These are phyloP conservation scores for Yarrowia sp. DNA, from an alignment of 805 yeast genomes.

Conservation along the genomic window DNA sequence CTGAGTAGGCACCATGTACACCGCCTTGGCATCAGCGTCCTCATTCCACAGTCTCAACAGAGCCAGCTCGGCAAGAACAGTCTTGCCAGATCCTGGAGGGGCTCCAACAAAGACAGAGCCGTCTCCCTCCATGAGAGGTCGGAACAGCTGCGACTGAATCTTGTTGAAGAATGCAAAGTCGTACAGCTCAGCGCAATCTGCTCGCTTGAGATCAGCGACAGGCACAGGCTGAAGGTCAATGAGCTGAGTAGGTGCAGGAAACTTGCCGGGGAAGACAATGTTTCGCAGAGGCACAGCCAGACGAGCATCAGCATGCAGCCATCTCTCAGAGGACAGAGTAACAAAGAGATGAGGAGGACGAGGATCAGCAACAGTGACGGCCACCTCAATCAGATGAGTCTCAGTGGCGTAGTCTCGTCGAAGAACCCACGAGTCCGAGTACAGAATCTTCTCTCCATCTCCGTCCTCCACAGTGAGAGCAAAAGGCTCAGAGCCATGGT, in stretches of 20 bases:
- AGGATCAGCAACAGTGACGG: slow-evolving; percentile 61
- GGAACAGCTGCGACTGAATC: slow-evolving; percentile 76
- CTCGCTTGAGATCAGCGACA: slow-evolving; percentile 56
- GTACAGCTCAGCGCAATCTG: slow-evolving; percentile 58
- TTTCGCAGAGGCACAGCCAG: slow-evolving; percentile 64
- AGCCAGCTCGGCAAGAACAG: slow-evolving; percentile 74
- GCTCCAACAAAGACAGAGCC: slow-evolving; percentile 72
- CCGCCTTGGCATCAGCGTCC: slow-evolving; percentile 66
- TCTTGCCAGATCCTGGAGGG: slow-evolving; percentile 79
- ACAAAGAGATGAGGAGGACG: slow-evolving; percentile 79
- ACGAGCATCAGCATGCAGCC: slow-evolving; percentile 81
- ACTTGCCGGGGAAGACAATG: slow-evolving; percentile 65
- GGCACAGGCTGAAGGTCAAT: slow-evolving; percentile 61
- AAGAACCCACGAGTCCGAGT: slow-evolving; percentile 61
- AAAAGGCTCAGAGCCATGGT: slow-evolving; percentile 71
- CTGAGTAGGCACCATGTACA: slow-evolving; percentile 73
- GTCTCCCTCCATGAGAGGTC: slow-evolving; percentile 61
- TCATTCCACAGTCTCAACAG: slow-evolving; percentile 74
- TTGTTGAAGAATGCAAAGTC: slow-evolving; percentile 66
- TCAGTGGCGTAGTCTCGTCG: slow-evolving; percentile 58
- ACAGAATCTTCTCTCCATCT: slow-evolving; percentile 78
- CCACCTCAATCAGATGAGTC: slow-evolving; percentile 67
- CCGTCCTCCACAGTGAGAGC: slow-evolving; percentile 79
- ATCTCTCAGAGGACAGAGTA: slow-evolving; percentile 75
- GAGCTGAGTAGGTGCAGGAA: slow-evolving; percentile 67